Conservation (phyloP, 108 stramenopile genomes). For the Cyclotella kingstonii region DNA sequence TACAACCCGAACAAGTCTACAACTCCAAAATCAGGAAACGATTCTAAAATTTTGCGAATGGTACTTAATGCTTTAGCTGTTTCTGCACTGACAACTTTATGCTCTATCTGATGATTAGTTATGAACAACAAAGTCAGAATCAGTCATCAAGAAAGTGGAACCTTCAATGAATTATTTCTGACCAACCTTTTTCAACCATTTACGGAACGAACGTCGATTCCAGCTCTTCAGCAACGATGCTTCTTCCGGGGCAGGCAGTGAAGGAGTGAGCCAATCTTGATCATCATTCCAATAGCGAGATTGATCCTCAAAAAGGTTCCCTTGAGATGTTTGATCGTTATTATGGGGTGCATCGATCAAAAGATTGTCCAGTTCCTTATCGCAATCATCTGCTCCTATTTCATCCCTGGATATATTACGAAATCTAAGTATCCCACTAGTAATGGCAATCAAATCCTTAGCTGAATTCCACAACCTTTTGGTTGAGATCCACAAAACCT, state of each 20-base stretch:
- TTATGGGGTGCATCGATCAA: too few relatives aligned
- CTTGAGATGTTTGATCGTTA: too few relatives aligned
- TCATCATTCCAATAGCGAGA: not conserved
- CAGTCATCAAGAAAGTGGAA: not conserved
- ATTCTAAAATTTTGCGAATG: conserved; percentile 49
- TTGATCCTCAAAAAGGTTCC: not conserved
- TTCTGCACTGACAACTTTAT: conserved; percentile 47
- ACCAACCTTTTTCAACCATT: conserved; percentile 10
- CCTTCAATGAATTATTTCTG: not conserved
- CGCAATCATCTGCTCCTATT: not conserved
- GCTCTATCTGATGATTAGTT: conserved; percentile 26
- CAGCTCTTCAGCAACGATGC: conserved; percentile 6
- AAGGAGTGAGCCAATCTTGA: conserved; percentile 4
- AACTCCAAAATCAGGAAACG: conserved; percentile 63
- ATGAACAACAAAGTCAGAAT: not conserved
- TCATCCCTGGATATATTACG: not conserved
- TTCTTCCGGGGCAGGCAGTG: not conserved
- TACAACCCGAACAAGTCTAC: conserved; percentile 48
- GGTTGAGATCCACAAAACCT: conserved; percentile 3
- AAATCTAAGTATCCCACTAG: not conserved
- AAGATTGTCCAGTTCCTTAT: conserved; percentile 3
- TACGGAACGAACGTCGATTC: conserved; percentile 5
- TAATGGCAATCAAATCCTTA: not conserved
- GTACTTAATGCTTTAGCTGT: conserved; percentile 52
- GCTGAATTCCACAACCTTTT: conserved; percentile 7